Evolutionary conservation across 2,329 filamentous ascomycete species (phyloP).

Genomic region (Nigrospora oryzae): DNA sequence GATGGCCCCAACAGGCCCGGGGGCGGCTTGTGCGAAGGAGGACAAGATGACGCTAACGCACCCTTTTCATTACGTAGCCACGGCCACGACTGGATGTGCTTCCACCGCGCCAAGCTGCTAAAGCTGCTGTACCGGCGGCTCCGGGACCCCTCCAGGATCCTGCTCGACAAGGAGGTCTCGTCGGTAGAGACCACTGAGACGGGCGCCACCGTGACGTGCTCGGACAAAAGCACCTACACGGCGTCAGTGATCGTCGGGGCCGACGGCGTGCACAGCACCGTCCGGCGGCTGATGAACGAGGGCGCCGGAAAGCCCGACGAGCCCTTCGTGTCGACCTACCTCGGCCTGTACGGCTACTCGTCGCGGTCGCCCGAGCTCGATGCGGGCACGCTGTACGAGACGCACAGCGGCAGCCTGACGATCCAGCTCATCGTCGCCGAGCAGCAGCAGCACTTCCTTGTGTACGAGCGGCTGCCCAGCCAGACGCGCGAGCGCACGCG

Average conservation of each 20-base stretch:
- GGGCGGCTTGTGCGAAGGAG: conserved; percentile 1
- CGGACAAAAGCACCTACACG: conserved; percentile 22
- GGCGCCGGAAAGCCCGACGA: conserved; percentile 6
- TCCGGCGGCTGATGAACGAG: conserved; percentile 21
- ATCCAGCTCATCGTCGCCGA: conserved; percentile 15
- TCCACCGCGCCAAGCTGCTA: conserved; percentile 14
- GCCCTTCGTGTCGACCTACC: conserved; percentile 14
- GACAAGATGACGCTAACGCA: too few relatives aligned
- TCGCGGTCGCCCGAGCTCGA: conserved; percentile 1
- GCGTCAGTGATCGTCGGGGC: conserved; percentile 31
- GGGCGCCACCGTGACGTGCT: conserved; percentile 10
- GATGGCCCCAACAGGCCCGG: conserved; percentile 1
- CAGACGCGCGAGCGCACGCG: conserved; percentile 11
- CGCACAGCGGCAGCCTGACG: conserved; percentile 8
- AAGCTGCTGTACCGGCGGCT: conserved; percentile 11
- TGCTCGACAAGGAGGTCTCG: conserved; percentile 5
- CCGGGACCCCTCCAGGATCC: conserved; percentile 5
- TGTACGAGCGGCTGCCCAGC: conserved; percentile 10
- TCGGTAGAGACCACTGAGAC: conserved; percentile 2
- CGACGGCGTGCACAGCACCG: conserved; percentile 30
- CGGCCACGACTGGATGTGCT: conserved; percentile 9
- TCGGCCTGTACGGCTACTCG: conserved; percentile 11
- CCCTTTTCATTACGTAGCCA: conserved; percentile 8
- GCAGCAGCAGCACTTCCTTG: conserved; percentile 7
- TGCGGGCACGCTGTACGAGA: conserved; percentile 6